Percentiles rank a stretch among this genome's conserved stretches.
Evolutionary conservation across 768 basidiomycete genomes (phyloP).

Genomic region (Pleurotus djamor): DNA sequence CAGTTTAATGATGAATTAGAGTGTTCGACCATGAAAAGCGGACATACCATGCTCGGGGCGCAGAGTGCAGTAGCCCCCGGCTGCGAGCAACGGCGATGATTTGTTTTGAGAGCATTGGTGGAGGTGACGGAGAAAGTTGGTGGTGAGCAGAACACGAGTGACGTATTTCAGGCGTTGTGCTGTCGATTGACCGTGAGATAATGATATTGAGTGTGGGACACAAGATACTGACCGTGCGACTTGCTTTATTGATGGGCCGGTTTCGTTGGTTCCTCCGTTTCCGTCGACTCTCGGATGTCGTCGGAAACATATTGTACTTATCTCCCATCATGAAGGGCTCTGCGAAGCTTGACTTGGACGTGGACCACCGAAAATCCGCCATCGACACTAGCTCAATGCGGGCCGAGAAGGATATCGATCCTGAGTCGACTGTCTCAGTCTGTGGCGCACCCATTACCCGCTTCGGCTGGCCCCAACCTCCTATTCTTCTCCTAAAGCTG

Average conservation of each 20-base stretch:
- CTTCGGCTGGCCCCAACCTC: no score
- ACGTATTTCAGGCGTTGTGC: background rate
- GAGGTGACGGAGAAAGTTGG: slow-evolving; percentile 6
- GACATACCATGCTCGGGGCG: slow-evolving; percentile 46
- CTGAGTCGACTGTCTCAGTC: no score
- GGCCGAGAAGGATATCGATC: no score
- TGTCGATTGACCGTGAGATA: background rate
- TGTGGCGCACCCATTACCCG: no score
- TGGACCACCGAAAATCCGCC: no score
- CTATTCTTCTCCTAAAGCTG: no score
- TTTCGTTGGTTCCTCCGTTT: background rate
- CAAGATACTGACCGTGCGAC: background rate
- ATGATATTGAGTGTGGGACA: background rate
- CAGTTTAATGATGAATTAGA: slow-evolving; percentile 3
- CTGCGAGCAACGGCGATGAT: slow-evolving; percentile 64
- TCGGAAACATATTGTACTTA: background rate
- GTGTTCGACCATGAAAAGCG: slow-evolving; percentile 5
- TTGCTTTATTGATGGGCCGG: background rate
- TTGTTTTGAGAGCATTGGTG: slow-evolving; percentile 67
- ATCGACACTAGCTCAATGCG: no score
- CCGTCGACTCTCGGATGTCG: background rate
- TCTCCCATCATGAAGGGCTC: background rate
- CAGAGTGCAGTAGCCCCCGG: slow-evolving; percentile 39
- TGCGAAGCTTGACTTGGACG: no score
- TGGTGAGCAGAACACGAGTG: slow-evolving; percentile 1